Percentiles rank a stretch among this genome's conserved stretches.
Conservation (phyloP, 768 basidiomycete species). For the Stropharia rugosoannulata region DNA sequence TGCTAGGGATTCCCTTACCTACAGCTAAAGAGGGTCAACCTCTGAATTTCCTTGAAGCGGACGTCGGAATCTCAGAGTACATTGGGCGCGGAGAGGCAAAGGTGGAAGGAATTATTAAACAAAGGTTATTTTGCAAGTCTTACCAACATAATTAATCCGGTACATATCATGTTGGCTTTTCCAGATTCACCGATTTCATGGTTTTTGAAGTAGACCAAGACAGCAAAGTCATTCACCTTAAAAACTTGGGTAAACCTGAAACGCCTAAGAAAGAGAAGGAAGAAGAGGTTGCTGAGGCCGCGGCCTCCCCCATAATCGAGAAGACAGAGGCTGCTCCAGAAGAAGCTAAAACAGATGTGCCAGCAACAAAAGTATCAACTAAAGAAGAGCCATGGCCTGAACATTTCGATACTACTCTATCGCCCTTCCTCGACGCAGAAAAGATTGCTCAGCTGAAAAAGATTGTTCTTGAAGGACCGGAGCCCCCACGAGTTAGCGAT, state of each 20-base stretch:
- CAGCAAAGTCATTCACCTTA: constrained; percentile 77
- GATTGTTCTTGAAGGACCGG: constrained; percentile 80
- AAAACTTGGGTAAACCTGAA: constrained; percentile 72
- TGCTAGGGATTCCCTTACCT: constrained; percentile 60
- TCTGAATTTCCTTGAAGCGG: constrained; percentile 67
- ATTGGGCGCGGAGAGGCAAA: constrained; percentile 65
- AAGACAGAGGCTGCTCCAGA: background rate
- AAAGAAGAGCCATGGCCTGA: constrained; percentile 65
- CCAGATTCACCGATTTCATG: constrained; percentile 94
- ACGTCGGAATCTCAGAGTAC: constrained; percentile 92
- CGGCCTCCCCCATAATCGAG: background rate
- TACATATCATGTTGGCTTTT: background rate
- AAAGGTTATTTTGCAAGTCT: constrained; percentile 57
- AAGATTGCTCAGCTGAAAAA: constrained; percentile 63
- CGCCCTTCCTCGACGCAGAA: constrained; percentile 62
- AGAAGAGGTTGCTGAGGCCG: background rate
- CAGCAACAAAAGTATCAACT: constrained; percentile 3
- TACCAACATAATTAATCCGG: background rate
- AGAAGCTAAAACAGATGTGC: background rate
- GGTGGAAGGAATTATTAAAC: constrained; percentile 94
- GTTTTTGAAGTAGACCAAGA: constrained; percentile 90
- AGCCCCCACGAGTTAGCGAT: constrained; percentile 73
- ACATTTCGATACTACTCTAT: constrained; percentile 51
- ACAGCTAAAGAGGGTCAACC: constrained; percentile 46
- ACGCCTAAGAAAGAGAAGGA: constrained; percentile 42